A percentile compares a stretch with the other conserved stretches of the same genome.
Evolutionary conservation across 2,329 filamentous ascomycete species (phyloP).

Genomic region (Colletotrichum zoysiae): DNA sequence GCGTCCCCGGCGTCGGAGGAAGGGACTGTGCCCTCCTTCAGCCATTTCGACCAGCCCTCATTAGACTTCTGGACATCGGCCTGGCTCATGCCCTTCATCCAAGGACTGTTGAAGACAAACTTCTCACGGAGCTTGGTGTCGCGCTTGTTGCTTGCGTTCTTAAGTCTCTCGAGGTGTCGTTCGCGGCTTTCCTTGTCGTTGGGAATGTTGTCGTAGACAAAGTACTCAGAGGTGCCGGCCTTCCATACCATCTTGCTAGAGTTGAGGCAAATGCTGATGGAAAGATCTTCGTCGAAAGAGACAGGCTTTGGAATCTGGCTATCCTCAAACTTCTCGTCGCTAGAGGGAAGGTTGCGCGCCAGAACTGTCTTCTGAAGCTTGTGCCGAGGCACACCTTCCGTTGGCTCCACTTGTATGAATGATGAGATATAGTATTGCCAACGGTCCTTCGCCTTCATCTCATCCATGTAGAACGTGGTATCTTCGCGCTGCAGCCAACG

Average conservation of each 20-base stretch:
- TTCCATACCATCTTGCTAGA: conserved; percentile 85
- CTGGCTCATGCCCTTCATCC: conserved; percentile 83
- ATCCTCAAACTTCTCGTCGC: conserved; percentile 73
- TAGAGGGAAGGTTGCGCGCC: conserved; percentile 75
- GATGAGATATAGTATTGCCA: conserved; percentile 98
- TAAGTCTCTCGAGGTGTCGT: conserved; percentile 61
- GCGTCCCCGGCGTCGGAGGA: conserved; percentile 48
- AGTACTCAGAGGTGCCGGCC: conserved; percentile 77
- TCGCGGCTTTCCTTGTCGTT: conserved; percentile 75
- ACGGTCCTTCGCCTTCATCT: conserved; percentile 83
- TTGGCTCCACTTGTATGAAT: conserved; percentile 89
- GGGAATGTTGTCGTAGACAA: conserved; percentile 77
- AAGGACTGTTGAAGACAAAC: conserved; percentile 83
- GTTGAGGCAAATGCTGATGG: conserved; percentile 80
- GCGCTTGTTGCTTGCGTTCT: conserved; percentile 70
- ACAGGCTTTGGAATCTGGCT: conserved; percentile 72
- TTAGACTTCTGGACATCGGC: conserved; percentile 82
- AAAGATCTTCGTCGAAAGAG: conserved; percentile 75
- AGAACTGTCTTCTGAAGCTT: conserved; percentile 78
- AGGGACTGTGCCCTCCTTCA: conserved; percentile 61
- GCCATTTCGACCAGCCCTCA: conserved; percentile 70
- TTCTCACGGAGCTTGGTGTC: conserved; percentile 81
- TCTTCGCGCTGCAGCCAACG: conserved; percentile 78
- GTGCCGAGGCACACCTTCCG: conserved; percentile 78
- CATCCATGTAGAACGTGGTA: conserved; percentile 87